phyloP scores from a whole-genome alignment of 1,284 basidiomycete genomes.

The Puccinia hordei region DNA sequence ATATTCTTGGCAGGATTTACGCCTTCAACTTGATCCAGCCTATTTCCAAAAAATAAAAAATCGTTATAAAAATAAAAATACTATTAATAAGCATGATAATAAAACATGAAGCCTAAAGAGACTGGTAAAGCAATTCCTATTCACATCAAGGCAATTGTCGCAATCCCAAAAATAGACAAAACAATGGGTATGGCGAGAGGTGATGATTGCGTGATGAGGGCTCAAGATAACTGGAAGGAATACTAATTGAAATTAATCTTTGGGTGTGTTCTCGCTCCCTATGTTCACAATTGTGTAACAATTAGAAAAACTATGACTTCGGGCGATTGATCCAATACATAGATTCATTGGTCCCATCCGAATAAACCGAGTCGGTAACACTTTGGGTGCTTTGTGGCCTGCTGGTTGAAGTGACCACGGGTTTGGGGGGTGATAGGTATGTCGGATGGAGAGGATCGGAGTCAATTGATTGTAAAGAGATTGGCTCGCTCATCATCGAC shows the following conservation, averaged over 20 bases:
- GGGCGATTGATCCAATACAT: slow-evolving; percentile 30
- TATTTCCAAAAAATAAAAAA: background rate
- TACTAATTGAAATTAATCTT: too few species aligned
- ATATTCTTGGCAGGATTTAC: too few species aligned
- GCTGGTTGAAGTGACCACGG: background rate
- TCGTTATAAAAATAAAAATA: background rate
- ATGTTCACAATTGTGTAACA: background rate
- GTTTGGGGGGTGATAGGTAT: slow-evolving; percentile 16
- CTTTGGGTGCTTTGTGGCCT: slow-evolving; percentile 13
- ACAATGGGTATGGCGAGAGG: background rate
- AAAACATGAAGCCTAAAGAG: background rate
- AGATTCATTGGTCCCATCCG: slow-evolving; percentile 25
- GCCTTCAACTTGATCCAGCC: background rate
- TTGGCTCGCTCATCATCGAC: slow-evolving; percentile 3
- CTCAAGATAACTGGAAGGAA: background rate
- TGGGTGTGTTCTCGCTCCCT: too few species aligned
- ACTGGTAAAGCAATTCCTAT: background rate
- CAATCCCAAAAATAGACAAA: background rate
- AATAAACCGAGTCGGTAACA: slow-evolving; percentile 1
- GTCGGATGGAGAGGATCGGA: background rate
- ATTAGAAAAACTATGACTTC: background rate
- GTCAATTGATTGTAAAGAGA: background rate
- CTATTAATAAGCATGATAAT: background rate
- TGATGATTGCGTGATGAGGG: slow-evolving; percentile 7
- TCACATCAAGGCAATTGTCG: background rate